These are phyloP conservation scores for Termitomyces sp. DNA, from an alignment of 768 basidiomycete genomes.

Conservation along the genomic window DNA sequence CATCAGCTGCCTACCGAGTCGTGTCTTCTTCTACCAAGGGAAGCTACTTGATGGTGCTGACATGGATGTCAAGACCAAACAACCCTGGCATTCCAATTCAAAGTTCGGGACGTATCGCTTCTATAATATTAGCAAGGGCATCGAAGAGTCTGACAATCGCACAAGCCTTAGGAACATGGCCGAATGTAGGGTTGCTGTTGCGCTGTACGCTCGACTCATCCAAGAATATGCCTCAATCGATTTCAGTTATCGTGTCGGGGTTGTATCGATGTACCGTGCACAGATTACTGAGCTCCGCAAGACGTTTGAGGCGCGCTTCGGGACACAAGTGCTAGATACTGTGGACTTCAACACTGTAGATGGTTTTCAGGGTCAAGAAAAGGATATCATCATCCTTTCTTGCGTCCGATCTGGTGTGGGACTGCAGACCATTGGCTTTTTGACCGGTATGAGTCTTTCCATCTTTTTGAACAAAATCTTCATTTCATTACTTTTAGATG, in stretches of 20 bases:
- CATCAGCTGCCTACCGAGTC: slow-evolving; percentile 87
- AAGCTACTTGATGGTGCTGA: slow-evolving; percentile 81
- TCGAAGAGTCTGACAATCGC: slow-evolving; percentile 62
- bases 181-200: slow-evolving; percentile 75
- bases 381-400: slow-evolving; percentile 96
- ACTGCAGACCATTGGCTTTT: slow-evolving; percentile 82
- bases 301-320: slow-evolving; percentile 70
- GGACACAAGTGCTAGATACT: slow-evolving; percentile 59
- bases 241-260: slow-evolving; percentile 40
- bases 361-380: slow-evolving; percentile 99
- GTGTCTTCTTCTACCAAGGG: slow-evolving; percentile 85
- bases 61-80: slow-evolving; percentile 79
- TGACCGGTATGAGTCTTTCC: slow-evolving; percentile 52
- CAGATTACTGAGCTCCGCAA: slow-evolving; percentile 76
- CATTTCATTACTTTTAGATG: slow-evolving; percentile 38
- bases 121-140: slow-evolving; percentile 71
- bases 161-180: slow-evolving; percentile 67
- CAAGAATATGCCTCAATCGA: slow-evolving; percentile 56
- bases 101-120: slow-evolving; percentile 88
- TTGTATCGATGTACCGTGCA: slow-evolving; percentile 94
- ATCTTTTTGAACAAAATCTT: background rate
- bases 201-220: slow-evolving; percentile 69
- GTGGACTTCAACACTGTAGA: slow-evolving; percentile 98
- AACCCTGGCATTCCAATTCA: slow-evolving; percentile 79
- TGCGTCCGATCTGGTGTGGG: slow-evolving; percentile 92